These are phyloP conservation scores for Barnettozyma siamensis DNA, from an alignment of 805 yeast genomes.

Conservation along the genomic window DNA sequence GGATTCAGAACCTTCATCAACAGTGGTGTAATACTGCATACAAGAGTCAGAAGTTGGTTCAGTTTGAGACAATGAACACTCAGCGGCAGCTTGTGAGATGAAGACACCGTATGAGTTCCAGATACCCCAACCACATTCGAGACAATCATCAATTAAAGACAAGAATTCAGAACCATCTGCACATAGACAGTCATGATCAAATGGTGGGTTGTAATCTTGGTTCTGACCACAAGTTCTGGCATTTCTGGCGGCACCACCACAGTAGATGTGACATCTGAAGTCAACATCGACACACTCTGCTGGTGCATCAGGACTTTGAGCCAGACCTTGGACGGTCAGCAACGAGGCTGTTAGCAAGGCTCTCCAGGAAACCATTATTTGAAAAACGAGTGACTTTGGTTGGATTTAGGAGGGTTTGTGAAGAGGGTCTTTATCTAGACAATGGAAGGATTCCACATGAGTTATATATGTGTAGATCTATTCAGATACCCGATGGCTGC, in stretches of 20 bases:
- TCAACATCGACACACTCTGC: background rate
- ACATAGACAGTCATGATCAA: constrained; percentile 8
- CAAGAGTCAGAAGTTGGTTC: constrained; percentile 5
- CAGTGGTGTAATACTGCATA: background rate
- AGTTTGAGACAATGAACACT: constrained; percentile 7
- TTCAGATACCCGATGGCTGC: no score
- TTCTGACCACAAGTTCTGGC: constrained; percentile 6
- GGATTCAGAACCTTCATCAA: background rate
- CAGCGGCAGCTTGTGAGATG: constrained; percentile 2
- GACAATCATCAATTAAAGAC: constrained; percentile 1
- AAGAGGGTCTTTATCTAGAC: no score
- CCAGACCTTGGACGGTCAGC: no score
- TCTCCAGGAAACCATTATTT: background rate
- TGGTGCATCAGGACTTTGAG: background rate
- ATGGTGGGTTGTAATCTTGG: constrained; percentile 5
- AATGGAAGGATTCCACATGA: no score
- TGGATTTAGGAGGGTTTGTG: no score
- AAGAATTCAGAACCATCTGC: constrained; percentile 3
- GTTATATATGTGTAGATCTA: no score
- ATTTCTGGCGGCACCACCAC: constrained; percentile 7
- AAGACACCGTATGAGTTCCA: constrained; percentile 6
- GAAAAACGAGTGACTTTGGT: no score
- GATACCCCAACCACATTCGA: constrained; percentile 9
- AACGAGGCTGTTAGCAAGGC: background rate
- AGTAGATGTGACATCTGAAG: constrained; percentile 2